Percentiles rank a stretch among this genome's conserved stretches.
Conservation (phyloP, 495 filamentous ascomycete genomes). For the Hypoxylon fragiforme region DNA sequence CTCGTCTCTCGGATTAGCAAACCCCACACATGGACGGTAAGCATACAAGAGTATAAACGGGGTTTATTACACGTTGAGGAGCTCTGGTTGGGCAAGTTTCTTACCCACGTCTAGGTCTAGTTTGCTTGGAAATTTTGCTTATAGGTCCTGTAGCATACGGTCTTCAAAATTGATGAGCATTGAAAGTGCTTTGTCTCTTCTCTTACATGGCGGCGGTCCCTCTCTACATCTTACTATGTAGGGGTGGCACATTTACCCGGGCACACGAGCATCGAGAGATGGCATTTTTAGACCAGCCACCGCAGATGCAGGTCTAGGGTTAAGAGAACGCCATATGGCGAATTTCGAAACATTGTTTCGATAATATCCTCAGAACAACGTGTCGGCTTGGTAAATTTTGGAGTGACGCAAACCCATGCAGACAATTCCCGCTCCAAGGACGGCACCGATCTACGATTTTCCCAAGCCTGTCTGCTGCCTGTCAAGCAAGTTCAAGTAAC, state of each 20-base stretch:
- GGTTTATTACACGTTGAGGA: slow-evolving; percentile 18
- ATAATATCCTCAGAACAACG: slow-evolving; percentile 12
- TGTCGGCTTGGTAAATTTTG: slow-evolving; percentile 7
- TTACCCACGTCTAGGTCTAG: slow-evolving; percentile 16
- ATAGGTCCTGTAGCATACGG: slow-evolving; percentile 12
- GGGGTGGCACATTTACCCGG: slow-evolving; percentile 29
- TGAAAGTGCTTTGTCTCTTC: neutral
- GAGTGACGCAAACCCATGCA: slow-evolving; percentile 12
- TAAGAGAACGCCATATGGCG: slow-evolving; percentile 8
- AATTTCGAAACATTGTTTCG: slow-evolving; percentile 26
- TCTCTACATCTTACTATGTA: slow-evolving; percentile 3
- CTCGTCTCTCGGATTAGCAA: slow-evolving; percentile 24
- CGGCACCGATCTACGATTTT: slow-evolving; percentile 14
- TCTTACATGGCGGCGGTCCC: neutral
- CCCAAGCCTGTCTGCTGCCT: too few relatives aligned
- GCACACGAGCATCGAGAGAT: slow-evolving; percentile 2
- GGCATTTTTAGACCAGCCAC: slow-evolving; percentile 7
- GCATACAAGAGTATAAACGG: slow-evolving; percentile 23
- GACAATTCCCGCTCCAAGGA: slow-evolving; percentile 11
- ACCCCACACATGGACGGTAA: slow-evolving; percentile 16
- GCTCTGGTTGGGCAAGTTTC: slow-evolving; percentile 20
- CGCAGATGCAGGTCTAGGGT: slow-evolving; percentile 12
- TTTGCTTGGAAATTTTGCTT: slow-evolving; percentile 18
- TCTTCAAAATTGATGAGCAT: slow-evolving; percentile 8
- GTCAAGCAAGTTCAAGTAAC: slow-evolving; percentile 4